Evolutionary conservation across 805 yeast genomes (phyloP), one percentile per base, ranked within the genome.

Genomic region (Torulaspora delbrueckii): DNA sequence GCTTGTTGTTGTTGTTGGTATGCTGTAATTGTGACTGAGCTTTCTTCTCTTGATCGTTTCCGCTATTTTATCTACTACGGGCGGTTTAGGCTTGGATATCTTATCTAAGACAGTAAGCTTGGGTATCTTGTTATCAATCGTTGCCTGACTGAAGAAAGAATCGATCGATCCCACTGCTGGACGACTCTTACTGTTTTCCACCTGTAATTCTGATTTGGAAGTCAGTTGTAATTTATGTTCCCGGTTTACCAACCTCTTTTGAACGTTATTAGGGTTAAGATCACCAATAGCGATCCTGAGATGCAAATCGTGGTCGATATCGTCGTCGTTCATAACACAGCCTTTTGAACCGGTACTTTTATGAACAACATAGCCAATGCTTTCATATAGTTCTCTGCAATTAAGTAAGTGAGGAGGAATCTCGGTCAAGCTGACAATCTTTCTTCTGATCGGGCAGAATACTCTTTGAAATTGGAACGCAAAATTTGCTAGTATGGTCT

Each of bases 391-490:
- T 2, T 63, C 55, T 16, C 55, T 55, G 3, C 62, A 43, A 1
- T 55, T 42, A 2, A 59, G 43, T 4, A 60, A 57, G 3, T 62
- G 68, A 0, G 62, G 67, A 0, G 84, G 82, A 9, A 82, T 68
- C 3, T 74, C 76, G 54, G 77, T 79, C 52, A 91, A 69, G 27
- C 86, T 78, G 1, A 74, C 72, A n/a, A 87, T 67, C 31, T 56
- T 42, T 33, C 72, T 56, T 1, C 59, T 50, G 1, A 63, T 40
- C 0, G 96, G 95, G 60, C 90, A 78, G 65, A 79, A 91, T 1
- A 93, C 97, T 50, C 95, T 75, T 62, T 89, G 97, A 62, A 72
- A 85, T 58, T 76, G 82, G 62, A 93, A 93, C 9, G 97, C 91
- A 34, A 81, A 70, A 49, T 77, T 75, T 0, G 99, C 98, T 39